Percentiles rank a stretch among this genome's conserved stretches.
Conservation (phyloP, 192 early-diverging fungal species). For the Umbelopsis ramanniana region DNA sequence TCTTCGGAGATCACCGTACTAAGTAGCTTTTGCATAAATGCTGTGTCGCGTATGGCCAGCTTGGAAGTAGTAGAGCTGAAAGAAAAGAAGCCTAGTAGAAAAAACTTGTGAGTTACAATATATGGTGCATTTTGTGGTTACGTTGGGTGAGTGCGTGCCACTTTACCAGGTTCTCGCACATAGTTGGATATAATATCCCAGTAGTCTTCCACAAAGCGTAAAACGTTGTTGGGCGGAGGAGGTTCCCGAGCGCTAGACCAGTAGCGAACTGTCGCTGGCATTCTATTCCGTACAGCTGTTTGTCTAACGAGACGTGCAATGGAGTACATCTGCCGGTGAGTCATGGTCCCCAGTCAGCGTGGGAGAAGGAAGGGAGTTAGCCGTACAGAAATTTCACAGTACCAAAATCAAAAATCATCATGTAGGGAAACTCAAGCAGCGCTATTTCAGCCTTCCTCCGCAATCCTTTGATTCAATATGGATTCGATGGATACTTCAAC, state of each 20-base stretch:
- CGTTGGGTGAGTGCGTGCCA: constrained; percentile 32
- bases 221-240: constrained; percentile 17
- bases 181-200: constrained; percentile 49
- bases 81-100: constrained; percentile 23
- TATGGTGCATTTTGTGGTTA: constrained; percentile 25
- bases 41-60: constrained; percentile 34
- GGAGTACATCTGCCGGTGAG: constrained; percentile 7
- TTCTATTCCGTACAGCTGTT: neutral
- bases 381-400: neutral
- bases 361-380: constrained; percentile 3
- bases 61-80: constrained; percentile 22
- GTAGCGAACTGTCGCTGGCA: neutral
- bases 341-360: constrained; percentile 1
- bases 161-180: constrained; percentile 45
- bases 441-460: neutral
- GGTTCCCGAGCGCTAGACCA: constrained; percentile 8
- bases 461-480: constrained; percentile 16
- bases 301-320: constrained; percentile 7
- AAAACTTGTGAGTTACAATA: neutral
- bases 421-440: neutral
- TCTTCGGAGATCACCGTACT: constrained; percentile 49
- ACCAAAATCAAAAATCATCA: neutral
- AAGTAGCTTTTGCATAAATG: constrained; percentile 45
- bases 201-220: constrained; percentile 41
- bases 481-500: constrained; percentile 6